Percentiles rank a stretch among this genome's conserved stretches.
These are phyloP conservation scores for Grifola frondosa DNA, from an alignment of 1,284 basidiomycete species.

Conservation along the genomic window DNA sequence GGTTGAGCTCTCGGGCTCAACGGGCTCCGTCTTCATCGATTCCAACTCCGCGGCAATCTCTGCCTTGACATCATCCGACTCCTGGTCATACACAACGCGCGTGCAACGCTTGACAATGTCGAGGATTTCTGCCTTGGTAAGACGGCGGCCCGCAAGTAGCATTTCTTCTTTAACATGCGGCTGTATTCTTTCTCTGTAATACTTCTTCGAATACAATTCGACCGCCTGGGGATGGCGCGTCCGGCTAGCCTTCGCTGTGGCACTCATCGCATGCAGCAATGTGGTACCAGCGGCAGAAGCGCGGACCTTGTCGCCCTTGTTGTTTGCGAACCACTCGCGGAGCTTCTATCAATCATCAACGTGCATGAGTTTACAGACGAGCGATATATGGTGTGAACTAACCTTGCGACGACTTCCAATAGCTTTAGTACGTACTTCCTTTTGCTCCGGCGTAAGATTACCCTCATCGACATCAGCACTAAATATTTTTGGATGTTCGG, in stretches of 20 bases:
- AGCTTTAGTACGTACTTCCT: background rate
- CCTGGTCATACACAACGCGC: background rate
- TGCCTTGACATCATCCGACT: background rate
- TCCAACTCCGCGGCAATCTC: background rate
- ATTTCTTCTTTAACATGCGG: background rate
- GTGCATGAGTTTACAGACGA: background rate
- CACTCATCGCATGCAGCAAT: background rate
- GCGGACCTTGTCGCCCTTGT: background rate
- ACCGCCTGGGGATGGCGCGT: constrained; percentile 1
- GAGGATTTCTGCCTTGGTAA: background rate
- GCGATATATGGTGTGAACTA: constrained; percentile 5
- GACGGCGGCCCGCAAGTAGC: background rate
- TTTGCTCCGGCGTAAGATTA: constrained; percentile 2
- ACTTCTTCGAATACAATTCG: constrained; percentile 2
- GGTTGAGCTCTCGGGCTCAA: background rate
- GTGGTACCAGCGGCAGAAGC: background rate
- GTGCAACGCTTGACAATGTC: background rate
- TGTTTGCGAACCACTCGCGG: constrained; percentile 1
- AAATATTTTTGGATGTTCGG: background rate
- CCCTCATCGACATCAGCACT: background rate
- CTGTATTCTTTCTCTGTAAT: constrained; percentile 1
- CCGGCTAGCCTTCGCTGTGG: background rate
- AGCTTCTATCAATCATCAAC: background rate
- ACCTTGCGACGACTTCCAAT: background rate
- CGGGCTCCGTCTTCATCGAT: background rate